Evolutionary conservation across 768 basidiomycete genomes (phyloP), one percentile per base, ranked within the genome.

Genomic region (Trametes maxima): DNA sequence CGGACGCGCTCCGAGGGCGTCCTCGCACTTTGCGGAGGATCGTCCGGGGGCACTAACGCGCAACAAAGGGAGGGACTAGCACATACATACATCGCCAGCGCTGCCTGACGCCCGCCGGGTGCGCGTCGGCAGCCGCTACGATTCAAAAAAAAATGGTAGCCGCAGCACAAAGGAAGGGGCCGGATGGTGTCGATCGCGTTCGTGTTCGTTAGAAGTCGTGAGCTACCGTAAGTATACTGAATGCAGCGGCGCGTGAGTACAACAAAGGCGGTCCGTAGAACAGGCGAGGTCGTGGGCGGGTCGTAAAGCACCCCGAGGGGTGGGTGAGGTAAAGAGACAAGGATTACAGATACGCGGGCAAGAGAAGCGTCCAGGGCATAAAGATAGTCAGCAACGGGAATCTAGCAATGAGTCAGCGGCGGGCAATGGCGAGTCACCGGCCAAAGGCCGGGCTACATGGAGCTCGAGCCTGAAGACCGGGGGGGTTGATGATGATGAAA

Each of bases 201-300:
- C 62, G 60, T 37, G 22, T 33, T 47, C 62, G 55, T 63, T 37
- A 63, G 45, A 54, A 35, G 62, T 63, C 62, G 62, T 63, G 24
- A 49, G 43, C 14, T 39, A 37, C 49, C 22, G 25, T 10, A 25
- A 22, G 36, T 21, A 28, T 21, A 28, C 43, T 10, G 22, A 12
- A 33, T 33, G 28, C 28, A 8, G 45, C 45, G 45, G 45, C 44
- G 33, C 53, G 53, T 22, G 40, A 40, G 37, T 56, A 58, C 48
- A 51, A 58, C 57, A 58, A 58, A 58, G 57, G 14, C 14, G 28
- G 48, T 50, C 57, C 48, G 36, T 14, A 42, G 24, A 52, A 44
- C 13, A 39, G 49, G 42, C n/a, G 39, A 25, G 37, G 24, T 35
- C 51, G 33, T 1, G 62, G 56, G 58, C 62, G 46, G 51, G 47